Percentiles rank a stretch among this genome's conserved stretches.
Conservation (phyloP, 495 filamentous ascomycete species). For the Chlorociboria aeruginascens region DNA sequence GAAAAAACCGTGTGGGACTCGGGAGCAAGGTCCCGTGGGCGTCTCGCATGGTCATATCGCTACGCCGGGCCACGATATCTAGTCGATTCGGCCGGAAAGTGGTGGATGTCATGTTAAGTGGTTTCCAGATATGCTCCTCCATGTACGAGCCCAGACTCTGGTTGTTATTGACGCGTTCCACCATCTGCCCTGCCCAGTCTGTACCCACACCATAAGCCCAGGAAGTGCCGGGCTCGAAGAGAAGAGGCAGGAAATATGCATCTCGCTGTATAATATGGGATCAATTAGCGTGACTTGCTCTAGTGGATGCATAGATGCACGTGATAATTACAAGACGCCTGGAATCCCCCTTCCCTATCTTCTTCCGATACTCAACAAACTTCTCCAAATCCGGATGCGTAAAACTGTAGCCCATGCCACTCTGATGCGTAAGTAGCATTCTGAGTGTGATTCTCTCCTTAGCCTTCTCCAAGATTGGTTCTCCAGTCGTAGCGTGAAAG, state of each 20-base stretch:
- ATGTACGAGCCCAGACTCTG: slow-evolving; percentile 42
- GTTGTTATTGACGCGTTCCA: slow-evolving; percentile 36
- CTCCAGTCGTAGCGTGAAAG: slow-evolving; percentile 6
- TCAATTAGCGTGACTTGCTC: no score
- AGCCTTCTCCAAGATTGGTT: slow-evolving; percentile 32
- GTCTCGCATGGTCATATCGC: slow-evolving; percentile 18
- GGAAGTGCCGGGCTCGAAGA: no score
- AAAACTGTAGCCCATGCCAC: slow-evolving; percentile 5
- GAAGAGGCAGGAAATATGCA: not conserved
- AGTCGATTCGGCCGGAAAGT: slow-evolving; percentile 35
- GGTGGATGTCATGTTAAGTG: slow-evolving; percentile 37
- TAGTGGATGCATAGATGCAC: no score
- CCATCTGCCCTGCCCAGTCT: slow-evolving; percentile 40
- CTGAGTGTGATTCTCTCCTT: slow-evolving; percentile 34
- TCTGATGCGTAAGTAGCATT: slow-evolving; percentile 1
- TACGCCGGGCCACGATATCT: slow-evolving; percentile 23
- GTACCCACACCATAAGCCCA: slow-evolving; percentile 36
- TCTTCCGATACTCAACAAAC: not conserved
- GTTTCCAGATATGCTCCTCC: slow-evolving; percentile 40
- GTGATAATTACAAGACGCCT: not conserved
- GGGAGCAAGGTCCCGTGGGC: not conserved
- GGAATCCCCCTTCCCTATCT: not conserved
- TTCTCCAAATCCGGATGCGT: not conserved
- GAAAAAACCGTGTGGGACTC: slow-evolving; percentile 11
- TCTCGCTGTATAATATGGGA: not conserved